A percentile compares a stretch with the other conserved stretches of the same genome.
Evolutionary conservation across 306 rosid species (phyloP).

Genomic region (cucumber (Cucumis sativus)): Cucumber_9930_V3 NC_026658.2:26092001-26092500

Average conservation of each 20-base stretch:
- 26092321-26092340: conserved; percentile 1
- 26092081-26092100: conserved; percentile 39
- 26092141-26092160: background rate
- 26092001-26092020: conserved; percentile 52
- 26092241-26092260: conserved; percentile 6
- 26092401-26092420: background rate
- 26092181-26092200: background rate
- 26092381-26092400: background rate
- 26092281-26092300: background rate
- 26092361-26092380: background rate
- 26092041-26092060: conserved; percentile 40
- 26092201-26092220: conserved; percentile 9
- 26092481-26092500: background rate
- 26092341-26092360: background rate
- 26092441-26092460: background rate
- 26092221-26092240: conserved; percentile 15
- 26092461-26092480: background rate
- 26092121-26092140: background rate
- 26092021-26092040: conserved; percentile 58
- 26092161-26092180: background rate
- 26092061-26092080: conserved; percentile 79
- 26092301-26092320: conserved; percentile 11
- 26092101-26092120: background rate
- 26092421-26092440: background rate
- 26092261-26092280: background rate